Conservation (phyloP, 805 yeast species). For the Candida schatavii region DNA sequence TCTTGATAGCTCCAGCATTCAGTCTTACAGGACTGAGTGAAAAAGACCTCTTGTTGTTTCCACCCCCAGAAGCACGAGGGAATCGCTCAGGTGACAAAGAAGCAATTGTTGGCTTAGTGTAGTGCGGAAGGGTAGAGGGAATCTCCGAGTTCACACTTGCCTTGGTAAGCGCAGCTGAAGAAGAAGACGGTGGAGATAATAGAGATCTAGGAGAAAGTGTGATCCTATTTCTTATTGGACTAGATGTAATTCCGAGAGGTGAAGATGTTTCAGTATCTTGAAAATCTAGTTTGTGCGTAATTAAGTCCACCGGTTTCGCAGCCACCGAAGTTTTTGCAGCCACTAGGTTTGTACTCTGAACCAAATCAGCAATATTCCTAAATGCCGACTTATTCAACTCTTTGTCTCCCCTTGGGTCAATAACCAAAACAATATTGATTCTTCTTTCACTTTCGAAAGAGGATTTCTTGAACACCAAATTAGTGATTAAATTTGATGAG, state of each 20-base stretch:
- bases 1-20: background rate
- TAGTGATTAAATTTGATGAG: constrained; percentile 25
- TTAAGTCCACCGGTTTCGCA: too few species aligned
- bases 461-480: constrained; percentile 21
- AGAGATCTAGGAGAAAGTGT: constrained; percentile 2
- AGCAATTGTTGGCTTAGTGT: constrained; percentile 31
- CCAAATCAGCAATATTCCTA: constrained; percentile 21
- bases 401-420: constrained; percentile 25
- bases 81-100: constrained; percentile 12
- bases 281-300: too few species aligned
- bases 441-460: constrained; percentile 6
- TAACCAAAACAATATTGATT: constrained; percentile 22
- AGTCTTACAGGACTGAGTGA: background rate
- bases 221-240: background rate
- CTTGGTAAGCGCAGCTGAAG: background rate
- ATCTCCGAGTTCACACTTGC: too few species aligned
- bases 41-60: background rate
- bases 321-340: too few species aligned
- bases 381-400: constrained; percentile 25
- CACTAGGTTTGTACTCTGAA: constrained; percentile 9
- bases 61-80: background rate
- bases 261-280: too few species aligned
- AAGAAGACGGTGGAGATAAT: background rate
- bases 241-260: too few species aligned
- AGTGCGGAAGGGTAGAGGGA: too few species aligned